Base-by-base conservation (phyloP, 768 basidiomycete genomes). In the Podaxis sp. region DNA sequence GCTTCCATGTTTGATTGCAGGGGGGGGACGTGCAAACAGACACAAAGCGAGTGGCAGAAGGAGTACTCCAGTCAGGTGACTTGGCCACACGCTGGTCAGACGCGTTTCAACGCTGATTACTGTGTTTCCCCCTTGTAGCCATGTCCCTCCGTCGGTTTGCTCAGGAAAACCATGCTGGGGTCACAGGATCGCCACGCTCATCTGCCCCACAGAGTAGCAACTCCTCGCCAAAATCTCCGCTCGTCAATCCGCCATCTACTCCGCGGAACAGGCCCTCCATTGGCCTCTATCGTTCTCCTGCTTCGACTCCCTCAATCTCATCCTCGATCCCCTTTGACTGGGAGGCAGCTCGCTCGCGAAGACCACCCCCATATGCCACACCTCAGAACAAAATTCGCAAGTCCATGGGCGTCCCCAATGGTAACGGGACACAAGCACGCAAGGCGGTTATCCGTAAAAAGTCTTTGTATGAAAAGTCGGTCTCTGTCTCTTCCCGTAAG, bases 251-350 rank as follows among this genome's bases (percentile, higher is more conserved):
- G 12, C 74, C 81, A 2, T 72, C 76, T 4, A 82, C 81, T 2
- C 82, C 84, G 5, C 75, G 73, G n/a, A 78, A 68, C 75, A 83
- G 71, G 71, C 76, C 71, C 66, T 83, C 84, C 36, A 78, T 88
- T 68, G 80, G 82, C 65, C 68, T 80, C 68, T 73, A 86, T 72
- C 79, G 87, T 46, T 89, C 83, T 10, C 91, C 83, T 3, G 85
- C 84, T 38, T 75, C 82, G 1, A 87, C 88, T 0, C 87, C 90
- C 3, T 93, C 92, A 2, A 79, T 90, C 52, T 91, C 91, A 4
- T 87, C 89, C 1, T 88, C 89, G 6, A 74, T 82, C 8, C 89
- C 92, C 0, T 95, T 95, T 68, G 92, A 95, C 76, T 94, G 93
- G 93, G 88, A 90, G 33, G 92, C 93, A 0, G 93, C 87, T 12